Evolutionary conservation across 2,329 filamentous ascomycete genomes (phyloP), one percentile per base, ranked within the genome.

Genomic region (Stagonosporopsis vannaccii): DNA sequence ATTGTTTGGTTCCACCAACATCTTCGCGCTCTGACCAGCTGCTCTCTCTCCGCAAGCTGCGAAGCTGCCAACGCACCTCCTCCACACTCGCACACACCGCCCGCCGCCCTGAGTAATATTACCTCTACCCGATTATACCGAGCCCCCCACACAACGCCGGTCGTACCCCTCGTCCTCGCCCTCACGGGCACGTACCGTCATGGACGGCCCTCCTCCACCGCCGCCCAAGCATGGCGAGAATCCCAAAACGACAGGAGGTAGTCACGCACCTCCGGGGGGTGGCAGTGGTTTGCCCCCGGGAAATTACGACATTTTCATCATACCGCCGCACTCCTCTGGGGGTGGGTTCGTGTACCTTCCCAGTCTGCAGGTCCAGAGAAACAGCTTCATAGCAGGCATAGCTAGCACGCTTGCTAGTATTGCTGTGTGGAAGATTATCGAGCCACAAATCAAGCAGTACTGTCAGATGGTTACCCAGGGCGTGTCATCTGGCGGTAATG

Each of bases 281-380:
- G 59, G 59, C 44, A 80, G 81, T 23, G 89, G 90, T 53, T 81
- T 97, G 43, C 94, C 94, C 2, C 84, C 90, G 1, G 93, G 94
- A 51, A 96, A 95, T 74, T 98, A 97, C 78, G 94, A 98, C 80
- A 96, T 98, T 73, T 97, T 97, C 80, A 90, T 97, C 74, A 93
- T 98, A 70, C 94, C 94, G 7, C 91, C 93, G 42, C 92, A 97
- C 76, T 94, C 92, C 11, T 85, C 93, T 6, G 94, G 94, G 49
- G 87, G 88, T 0, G 94, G 94, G 30, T 97, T 97, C 77, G 81
- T 98, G 25, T 97, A 98, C 75, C 85, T 98, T n/a, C 94, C 94
- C 0, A 97, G 93, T 0, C 77, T 98, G 59, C 85, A 89, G 71
- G 90, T 91, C 19, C 91, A 95, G 70, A 84, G 89, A 69, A 97